These are phyloP conservation scores for Aureobasidium sp. DNA, from an alignment of 2,329 filamentous ascomycete genomes.

Conservation along the genomic window DNA sequence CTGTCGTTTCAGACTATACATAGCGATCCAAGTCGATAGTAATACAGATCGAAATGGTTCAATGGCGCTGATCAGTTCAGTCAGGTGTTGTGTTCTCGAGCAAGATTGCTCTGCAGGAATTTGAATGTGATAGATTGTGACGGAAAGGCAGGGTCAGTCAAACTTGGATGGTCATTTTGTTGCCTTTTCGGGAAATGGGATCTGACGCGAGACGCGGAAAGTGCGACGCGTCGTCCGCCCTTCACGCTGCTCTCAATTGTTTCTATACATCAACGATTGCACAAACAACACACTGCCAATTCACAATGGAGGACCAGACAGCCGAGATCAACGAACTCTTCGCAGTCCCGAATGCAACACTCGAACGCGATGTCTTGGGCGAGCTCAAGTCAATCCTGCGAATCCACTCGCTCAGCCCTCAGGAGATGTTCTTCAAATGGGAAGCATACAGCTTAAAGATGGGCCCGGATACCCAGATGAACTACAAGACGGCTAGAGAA, in stretches of 20 bases:
- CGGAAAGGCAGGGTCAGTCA: background rate
- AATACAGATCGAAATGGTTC: too few species aligned
- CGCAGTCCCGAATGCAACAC: constrained; percentile 38
- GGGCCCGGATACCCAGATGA: constrained; percentile 67
- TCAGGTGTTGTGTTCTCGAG: too few species aligned
- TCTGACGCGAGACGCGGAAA: background rate
- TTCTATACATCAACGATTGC: background rate
- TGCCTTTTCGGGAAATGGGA: background rate
- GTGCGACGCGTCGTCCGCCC: background rate
- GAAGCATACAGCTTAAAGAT: constrained; percentile 96
- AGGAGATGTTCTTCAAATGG: constrained; percentile 98
- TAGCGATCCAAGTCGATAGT: too few species aligned
- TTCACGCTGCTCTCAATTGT: background rate
- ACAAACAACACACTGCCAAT: background rate
- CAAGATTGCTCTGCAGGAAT: too few species aligned
- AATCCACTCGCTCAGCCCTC: constrained; percentile 67
- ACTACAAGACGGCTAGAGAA: constrained; percentile 61
- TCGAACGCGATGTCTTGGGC: constrained; percentile 68
- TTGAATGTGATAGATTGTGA: background rate
- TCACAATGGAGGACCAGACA: constrained; percentile 38
- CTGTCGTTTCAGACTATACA: background rate
- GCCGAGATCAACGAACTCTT: constrained; percentile 53
- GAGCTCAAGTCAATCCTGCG: constrained; percentile 82
- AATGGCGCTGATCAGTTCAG: too few species aligned
- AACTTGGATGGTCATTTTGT: background rate